Conservation (phyloP, 805 yeast genomes). For the Yamadazyma ubonensis region DNA sequence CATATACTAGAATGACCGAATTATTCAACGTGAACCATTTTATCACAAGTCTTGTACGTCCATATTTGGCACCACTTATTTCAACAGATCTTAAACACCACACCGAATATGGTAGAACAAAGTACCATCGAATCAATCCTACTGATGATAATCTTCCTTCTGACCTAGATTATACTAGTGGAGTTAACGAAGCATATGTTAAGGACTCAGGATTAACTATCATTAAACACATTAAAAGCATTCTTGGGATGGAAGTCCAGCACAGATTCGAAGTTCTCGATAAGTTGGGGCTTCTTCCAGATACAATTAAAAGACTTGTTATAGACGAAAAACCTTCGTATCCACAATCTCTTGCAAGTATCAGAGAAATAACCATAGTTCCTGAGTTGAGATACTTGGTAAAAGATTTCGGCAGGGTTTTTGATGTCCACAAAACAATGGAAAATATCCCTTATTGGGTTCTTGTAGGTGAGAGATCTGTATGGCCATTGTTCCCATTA, state of each 20-base stretch:
- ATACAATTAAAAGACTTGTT: constrained; percentile 67
- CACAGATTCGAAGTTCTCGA: constrained; percentile 82
- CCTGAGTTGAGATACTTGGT: constrained; percentile 77
- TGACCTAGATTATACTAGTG: constrained; percentile 20
- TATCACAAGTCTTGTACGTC: constrained; percentile 86
- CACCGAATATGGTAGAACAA: constrained; percentile 38
- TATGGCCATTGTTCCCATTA: constrained; percentile 87
- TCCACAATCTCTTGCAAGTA: constrained; percentile 60
- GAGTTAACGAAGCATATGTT: constrained; percentile 24
- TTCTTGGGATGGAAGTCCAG: constrained; percentile 73
- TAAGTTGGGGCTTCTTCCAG: constrained; percentile 70
- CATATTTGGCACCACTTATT: constrained; percentile 87
- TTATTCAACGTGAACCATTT: constrained; percentile 93
- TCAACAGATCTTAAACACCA: constrained; percentile 79
- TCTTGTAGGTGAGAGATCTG: constrained; percentile 83
- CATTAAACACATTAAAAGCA: constrained; percentile 44
- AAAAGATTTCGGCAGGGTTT: constrained; percentile 68
- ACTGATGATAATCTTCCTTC: too few relatives aligned
- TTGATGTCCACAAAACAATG: constrained; percentile 68
- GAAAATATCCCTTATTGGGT: constrained; percentile 89
- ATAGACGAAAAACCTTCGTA: constrained; percentile 78
- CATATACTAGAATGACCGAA: constrained; percentile 87
- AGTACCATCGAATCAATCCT: constrained; percentile 19
- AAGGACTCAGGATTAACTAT: constrained; percentile 34
- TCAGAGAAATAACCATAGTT: constrained; percentile 82